Evolutionary conservation across 768 basidiomycete species (phyloP).

Genomic region (Phanerodontia chrysosporium): DNA sequence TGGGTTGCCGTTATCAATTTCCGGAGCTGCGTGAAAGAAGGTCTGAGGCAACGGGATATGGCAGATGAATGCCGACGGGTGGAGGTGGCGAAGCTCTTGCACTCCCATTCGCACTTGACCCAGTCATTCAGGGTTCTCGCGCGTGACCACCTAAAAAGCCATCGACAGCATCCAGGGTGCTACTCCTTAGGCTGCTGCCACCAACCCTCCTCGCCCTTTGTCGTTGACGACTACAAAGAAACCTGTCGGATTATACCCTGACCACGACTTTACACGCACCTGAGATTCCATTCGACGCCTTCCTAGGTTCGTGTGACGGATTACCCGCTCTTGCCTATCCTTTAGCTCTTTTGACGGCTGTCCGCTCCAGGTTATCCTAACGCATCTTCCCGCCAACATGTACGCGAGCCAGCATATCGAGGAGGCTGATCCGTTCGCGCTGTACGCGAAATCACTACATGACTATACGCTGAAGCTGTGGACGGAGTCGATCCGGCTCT

Average conservation of each 20-base stretch:
- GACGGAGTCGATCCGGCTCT: constrained; percentile 58
- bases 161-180: neutral
- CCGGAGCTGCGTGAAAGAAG: neutral
- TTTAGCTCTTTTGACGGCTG: neutral
- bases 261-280: neutral
- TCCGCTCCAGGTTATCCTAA: neutral
- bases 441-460: constrained; percentile 62
- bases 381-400: neutral
- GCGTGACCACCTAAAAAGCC: constrained; percentile 4
- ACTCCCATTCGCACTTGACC: neutral
- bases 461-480: constrained; percentile 64
- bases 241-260: neutral
- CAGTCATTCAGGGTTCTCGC: neutral
- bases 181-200: neutral
- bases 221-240: neutral
- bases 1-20: constrained; percentile 1
- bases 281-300: neutral
- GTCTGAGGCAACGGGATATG: neutral
- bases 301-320: neutral
- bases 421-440: constrained; percentile 31
- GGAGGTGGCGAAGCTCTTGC: constrained; percentile 3
- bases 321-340: neutral
- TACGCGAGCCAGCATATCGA: constrained; percentile 5
- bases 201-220: neutral
- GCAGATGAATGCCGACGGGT: neutral